phyloP scores from a whole-genome alignment of 768 basidiomycete genomes.

The Cyathus striatus region DNA sequence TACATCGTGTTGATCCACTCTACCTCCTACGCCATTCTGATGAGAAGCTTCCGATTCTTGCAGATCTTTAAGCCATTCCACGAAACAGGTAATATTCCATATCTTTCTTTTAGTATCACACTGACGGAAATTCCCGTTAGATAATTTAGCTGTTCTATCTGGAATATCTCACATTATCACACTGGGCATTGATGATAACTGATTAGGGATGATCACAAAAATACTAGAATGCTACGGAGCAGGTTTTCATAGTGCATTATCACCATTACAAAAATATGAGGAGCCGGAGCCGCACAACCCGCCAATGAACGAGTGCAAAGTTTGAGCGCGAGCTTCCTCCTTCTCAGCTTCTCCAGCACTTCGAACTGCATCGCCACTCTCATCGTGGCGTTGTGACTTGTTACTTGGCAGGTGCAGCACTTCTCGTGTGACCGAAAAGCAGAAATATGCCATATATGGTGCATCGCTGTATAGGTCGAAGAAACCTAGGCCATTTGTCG shows the following conservation, averaged over 20 bases:
- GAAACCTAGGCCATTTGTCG: background rate
- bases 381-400: constrained; percentile 14
- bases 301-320: no score
- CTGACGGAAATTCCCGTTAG: background rate
- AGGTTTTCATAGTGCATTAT: no score
- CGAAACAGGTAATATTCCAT: background rate
- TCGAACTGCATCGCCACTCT: constrained; percentile 20
- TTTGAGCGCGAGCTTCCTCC: background rate
- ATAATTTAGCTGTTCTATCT: background rate
- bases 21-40: background rate
- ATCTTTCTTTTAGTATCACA: background rate
- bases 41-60: background rate
- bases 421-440: background rate
- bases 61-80: background rate
- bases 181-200: no score
- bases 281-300: no score
- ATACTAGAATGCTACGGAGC: no score
- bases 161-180: background rate
- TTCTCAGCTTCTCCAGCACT: background rate
- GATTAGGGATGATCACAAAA: no score
- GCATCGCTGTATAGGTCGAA: background rate
- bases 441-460: background rate
- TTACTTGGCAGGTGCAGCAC: constrained; percentile 2
- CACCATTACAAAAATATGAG: no score
- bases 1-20: background rate